Evolutionary conservation across 495 filamentous ascomycete species (phyloP).

Genomic region (Cairneyella variabilis): DNA sequence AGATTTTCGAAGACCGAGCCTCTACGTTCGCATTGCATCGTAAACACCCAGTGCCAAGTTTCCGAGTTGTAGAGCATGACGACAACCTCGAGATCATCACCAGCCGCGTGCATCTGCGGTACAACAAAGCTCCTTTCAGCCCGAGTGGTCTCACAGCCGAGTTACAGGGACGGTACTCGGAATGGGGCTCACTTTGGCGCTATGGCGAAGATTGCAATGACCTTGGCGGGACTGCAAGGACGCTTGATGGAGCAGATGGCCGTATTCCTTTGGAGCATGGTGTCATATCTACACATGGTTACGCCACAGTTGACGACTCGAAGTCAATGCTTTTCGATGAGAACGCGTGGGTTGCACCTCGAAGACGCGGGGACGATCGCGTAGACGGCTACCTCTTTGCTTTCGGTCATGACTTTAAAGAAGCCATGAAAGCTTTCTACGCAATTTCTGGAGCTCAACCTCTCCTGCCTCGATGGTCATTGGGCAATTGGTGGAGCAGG

Average conservation of each 20-base stretch:
- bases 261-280: conserved; percentile 43
- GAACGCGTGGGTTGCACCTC: conserved; percentile 42
- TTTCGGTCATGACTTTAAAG: conserved; percentile 50
- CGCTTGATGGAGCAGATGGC: conserved; percentile 50
- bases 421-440: conserved; percentile 52
- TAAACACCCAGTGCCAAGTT: conserved; percentile 42
- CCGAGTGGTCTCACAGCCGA: conserved; percentile 37
- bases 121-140: conserved; percentile 48
- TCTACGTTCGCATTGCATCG: conserved; percentile 54
- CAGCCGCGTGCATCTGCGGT: conserved; percentile 43
- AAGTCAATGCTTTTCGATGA: conserved; percentile 54
- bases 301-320: conserved; percentile 48
- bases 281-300: conserved; percentile 42
- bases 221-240: conserved; percentile 50
- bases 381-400: conserved; percentile 56
- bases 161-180: conserved; percentile 31
- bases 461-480: conserved; percentile 48
- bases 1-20: conserved; percentile 52
- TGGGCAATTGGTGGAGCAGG: conserved; percentile 64
- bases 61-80: conserved; percentile 33
- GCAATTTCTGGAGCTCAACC: conserved; percentile 52
- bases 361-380: conserved; percentile 34
- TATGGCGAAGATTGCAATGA: conserved; percentile 42
- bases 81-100: conserved; percentile 48
- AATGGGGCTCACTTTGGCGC: conserved; percentile 38